Evolutionary conservation across 805 yeast species (phyloP), one percentile per base, ranked within the genome.

Genomic region (Priceomyces medius): DNA sequence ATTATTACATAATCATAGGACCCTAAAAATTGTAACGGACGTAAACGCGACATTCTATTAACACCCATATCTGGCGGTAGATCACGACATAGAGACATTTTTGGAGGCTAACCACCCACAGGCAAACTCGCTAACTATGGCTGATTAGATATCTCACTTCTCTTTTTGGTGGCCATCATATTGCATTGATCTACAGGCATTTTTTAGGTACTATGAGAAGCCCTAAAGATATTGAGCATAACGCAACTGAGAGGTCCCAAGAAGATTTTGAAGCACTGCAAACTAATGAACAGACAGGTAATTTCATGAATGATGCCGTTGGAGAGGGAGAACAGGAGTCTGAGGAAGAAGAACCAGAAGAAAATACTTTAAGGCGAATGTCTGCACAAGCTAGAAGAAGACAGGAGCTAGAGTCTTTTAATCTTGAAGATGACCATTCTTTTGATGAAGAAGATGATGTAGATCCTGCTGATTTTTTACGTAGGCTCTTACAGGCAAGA

Each of bases 361-460:
- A 51, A 12, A 61, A 54, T 6, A 57, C 71, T 3, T 48, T 76
- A 19, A 51, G 51, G 3, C 53, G 78, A 32, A 51, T 76, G 34
- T 62, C 76, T 7, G 71, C 66, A 12, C 73, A 71, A 37, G 53
- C 55, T 10, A 42, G 54, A 31, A 40, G 53, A 34, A 41, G 61
- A 44, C 40, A 46, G 12, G 48, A 45, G 34, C 20, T 7, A 18
- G 67, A 58, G 4, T 49, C 41, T 31, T 44, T 37, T 5, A 42
- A 49, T 39, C 50, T 47, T 37, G 51, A 54, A 7, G 53, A 53
- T 14, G 48, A 47, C 4, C 55, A 48, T 13, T 51, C 44, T 12
- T 40, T 37, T 12, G 43, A 37, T 8, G 51, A 36, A 18, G 43
- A 37, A 37, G 40, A 34, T 40, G 49, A 42, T 34, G 38, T 48